phyloP scores from a whole-genome alignment of 208 protist genomes.

The Acanthamoeba healyi region DNA sequence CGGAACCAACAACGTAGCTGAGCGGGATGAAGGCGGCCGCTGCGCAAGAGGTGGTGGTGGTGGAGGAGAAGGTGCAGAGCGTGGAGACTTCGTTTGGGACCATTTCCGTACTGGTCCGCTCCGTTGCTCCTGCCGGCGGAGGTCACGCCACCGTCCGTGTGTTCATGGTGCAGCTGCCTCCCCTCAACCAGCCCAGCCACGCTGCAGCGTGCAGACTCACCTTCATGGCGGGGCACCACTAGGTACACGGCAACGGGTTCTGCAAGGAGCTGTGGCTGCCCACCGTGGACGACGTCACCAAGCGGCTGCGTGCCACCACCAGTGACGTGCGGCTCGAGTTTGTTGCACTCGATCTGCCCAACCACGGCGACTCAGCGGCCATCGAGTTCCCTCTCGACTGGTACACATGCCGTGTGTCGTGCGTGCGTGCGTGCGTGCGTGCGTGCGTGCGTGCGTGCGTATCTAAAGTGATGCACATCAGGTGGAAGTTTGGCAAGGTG shows the following conservation, averaged over 20 bases:
- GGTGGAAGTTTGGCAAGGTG: conserved; percentile 50
- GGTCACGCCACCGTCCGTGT: not conserved
- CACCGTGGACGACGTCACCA: not conserved
- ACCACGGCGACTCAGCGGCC: conserved; percentile 20
- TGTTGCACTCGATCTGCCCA: conserved; percentile 7
- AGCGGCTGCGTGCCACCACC: not conserved
- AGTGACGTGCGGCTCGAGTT: not conserved
- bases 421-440: not conserved
- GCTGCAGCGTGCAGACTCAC: not conserved
- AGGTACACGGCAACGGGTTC: conserved; percentile 64
- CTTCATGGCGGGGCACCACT: no score
- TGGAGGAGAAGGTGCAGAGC: no score
- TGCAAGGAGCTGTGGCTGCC: conserved; percentile 70
- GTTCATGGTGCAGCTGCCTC: not conserved
- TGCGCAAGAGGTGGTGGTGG: no score
- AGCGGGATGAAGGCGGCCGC: no score
- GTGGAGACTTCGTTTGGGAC: no score
- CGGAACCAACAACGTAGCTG: no score
- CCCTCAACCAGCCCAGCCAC: not conserved
- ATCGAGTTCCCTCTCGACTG: not conserved
- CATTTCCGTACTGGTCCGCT: no score
- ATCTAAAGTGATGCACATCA: not conserved
- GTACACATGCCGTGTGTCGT: not conserved
- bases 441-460: not conserved
- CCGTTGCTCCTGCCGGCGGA: no score